A percentile compares a stretch with the other conserved stretches of the same genome.
Evolutionary conservation across 768 basidiomycete species (phyloP).

Genomic region (Chiua virens): DNA sequence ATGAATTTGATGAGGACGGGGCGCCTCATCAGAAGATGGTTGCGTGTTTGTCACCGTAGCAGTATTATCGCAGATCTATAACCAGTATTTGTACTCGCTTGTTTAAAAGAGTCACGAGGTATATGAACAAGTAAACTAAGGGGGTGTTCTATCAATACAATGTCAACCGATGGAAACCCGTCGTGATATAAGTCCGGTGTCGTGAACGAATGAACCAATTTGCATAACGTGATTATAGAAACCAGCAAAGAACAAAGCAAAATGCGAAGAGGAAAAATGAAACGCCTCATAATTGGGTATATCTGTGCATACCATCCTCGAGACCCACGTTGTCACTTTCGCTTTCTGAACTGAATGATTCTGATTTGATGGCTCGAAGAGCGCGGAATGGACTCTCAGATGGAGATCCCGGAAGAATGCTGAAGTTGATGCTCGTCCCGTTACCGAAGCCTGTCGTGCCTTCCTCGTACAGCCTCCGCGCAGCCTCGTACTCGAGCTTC

Average conservation of each 20-base stretch:
- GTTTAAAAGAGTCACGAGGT: constrained; percentile 19
- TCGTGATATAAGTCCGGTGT: constrained; percentile 33
- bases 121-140: constrained; percentile 36
- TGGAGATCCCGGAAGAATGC: constrained; percentile 71
- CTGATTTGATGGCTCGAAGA: constrained; percentile 49
- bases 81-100: constrained; percentile 22
- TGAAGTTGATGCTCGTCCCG: constrained; percentile 78
- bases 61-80: constrained; percentile 26
- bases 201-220: constrained; percentile 22
- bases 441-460: constrained; percentile 64
- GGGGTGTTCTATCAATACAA: constrained; percentile 42
- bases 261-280: constrained; percentile 20
- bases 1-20: constrained; percentile 78
- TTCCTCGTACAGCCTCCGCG: constrained; percentile 85
- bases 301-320: constrained; percentile 47
- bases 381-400: constrained; percentile 43
- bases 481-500: constrained; percentile 90
- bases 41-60: constrained; percentile 46
- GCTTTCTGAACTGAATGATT: constrained; percentile 66
- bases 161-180: constrained; percentile 31
- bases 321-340: constrained; percentile 63
- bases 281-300: constrained; percentile 33
- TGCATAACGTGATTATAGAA: constrained; percentile 32
- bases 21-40: constrained; percentile 88
- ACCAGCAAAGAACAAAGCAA: constrained; percentile 25